Evolutionary conservation across 2,329 filamentous ascomycete species (phyloP), one percentile per base, ranked within the genome.

Genomic region (Calonectria hongkongensis): DNA sequence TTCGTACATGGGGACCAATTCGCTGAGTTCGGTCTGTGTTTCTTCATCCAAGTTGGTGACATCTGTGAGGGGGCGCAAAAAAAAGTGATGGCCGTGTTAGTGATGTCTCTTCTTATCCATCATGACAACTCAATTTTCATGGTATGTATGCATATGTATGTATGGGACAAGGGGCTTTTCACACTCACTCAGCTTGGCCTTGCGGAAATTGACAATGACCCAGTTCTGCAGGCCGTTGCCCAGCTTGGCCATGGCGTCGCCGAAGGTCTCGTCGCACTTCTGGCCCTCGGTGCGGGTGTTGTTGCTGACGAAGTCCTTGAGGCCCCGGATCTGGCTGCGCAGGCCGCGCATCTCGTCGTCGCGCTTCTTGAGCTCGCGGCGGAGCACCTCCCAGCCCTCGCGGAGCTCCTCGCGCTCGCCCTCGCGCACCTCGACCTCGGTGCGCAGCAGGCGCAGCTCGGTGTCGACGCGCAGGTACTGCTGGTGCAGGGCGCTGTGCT

Each of bases 211-310:
- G 30, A 90, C 89, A 77, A 95, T 91, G 4, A 93, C 90, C 93
- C 93, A 95, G 78, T 95, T 94, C 83, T 94, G 92, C 76, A 94
- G 83, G 28, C 92, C 90, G 78, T 94, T 93, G 25, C 90, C 90
- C 58, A 95, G 81, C 70, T 89, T 87, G 63, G 88, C 86, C 86
- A 94, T 90, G 12, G 88, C 87, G 64, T 93, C 90, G 2, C 86
- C 89, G 79, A 95, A 89, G 13, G 91, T 90, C 81, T 93, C 91
- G 78, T 95, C 93, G 73, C 91, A 92, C 68, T 86, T 86, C 81
- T 92, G 90, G 27, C 89, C 89, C 36, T 91, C 90, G 63, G 88
- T 86, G 39, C 92, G 86, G 12, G 92, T 94, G 74, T 90, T 91
- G 27, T 88, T 90, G 78, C 93, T 94, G 70, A 95, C 92, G 85